Percentiles rank a stretch among this genome's conserved stretches.
Evolutionary conservation across 2,329 filamentous ascomycete genomes (phyloP).

Genomic region (Penicillium paneum): DNA sequence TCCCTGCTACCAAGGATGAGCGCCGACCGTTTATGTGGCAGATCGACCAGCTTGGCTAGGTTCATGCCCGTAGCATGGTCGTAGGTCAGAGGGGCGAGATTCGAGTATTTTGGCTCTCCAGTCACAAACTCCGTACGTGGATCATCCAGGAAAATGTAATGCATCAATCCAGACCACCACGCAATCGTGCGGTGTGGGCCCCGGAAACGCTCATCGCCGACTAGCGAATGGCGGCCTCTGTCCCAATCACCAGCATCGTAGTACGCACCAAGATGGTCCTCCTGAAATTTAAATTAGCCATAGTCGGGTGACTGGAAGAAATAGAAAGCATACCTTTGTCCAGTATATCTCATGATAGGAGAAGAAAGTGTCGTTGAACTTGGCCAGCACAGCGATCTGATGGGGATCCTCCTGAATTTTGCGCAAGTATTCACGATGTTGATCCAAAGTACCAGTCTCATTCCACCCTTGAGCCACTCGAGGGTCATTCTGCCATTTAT

Average conservation of each 20-base stretch:
- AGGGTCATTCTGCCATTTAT: constrained; percentile 78
- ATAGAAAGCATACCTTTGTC: constrained; percentile 53
- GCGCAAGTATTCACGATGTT: constrained; percentile 68
- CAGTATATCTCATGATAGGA: constrained; percentile 79
- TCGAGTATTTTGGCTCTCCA: constrained; percentile 7
- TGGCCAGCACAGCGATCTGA: constrained; percentile 64
- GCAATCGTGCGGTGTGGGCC: constrained; percentile 5
- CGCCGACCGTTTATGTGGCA: constrained; percentile 4
- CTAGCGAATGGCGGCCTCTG: constrained; percentile 4
- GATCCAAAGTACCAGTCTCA: constrained; percentile 68
- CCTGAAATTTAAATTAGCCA: neutral
- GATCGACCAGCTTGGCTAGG: constrained; percentile 1
- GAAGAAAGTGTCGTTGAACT: constrained; percentile 67
- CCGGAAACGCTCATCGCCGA: constrained; percentile 4
- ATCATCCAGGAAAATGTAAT: constrained; percentile 7
- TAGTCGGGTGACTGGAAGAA: no score
- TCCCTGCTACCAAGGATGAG: constrained; percentile 7
- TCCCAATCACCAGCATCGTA: constrained; percentile 9
- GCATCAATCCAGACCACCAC: constrained; percentile 7
- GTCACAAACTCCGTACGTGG: constrained; percentile 3
- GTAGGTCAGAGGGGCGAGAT: constrained; percentile 3
- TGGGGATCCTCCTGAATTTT: constrained; percentile 68
- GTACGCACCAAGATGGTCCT: constrained; percentile 8
- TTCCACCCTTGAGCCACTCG: constrained; percentile 77
- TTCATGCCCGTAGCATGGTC: constrained; percentile 9